Conservation (phyloP, 352 stramenopile genomes). For the Phytophthora crassamura region DNA sequence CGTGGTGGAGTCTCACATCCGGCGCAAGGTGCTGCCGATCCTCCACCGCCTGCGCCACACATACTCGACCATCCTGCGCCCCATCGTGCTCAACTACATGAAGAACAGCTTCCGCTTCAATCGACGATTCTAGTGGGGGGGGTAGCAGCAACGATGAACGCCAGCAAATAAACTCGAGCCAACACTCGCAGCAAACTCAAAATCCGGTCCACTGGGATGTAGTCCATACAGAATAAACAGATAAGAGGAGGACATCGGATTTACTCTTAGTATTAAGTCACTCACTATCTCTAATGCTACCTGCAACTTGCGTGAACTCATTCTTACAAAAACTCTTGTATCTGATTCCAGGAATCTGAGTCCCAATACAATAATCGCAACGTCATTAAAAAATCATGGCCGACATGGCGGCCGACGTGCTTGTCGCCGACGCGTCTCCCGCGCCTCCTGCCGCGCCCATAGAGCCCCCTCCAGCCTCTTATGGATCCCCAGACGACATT, state of each 20-base stretch:
- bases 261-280: constrained; percentile 10
- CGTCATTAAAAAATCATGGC: neutral
- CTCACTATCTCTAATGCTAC: neutral
- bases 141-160: neutral
- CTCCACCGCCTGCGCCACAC: constrained; percentile 77
- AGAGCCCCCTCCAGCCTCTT: neutral
- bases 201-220: constrained; percentile 19
- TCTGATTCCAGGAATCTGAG: no score
- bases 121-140: constrained; percentile 39
- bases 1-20: constrained; percentile 85
- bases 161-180: constrained; percentile 16
- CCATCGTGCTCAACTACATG: constrained; percentile 82
- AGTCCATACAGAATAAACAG: constrained; percentile 21
- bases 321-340: no score
- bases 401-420: neutral
- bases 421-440: constrained; percentile 4
- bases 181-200: constrained; percentile 11
- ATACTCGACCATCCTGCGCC: constrained; percentile 80
- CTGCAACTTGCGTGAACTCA: no score
- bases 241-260: constrained; percentile 12
- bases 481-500: neutral
- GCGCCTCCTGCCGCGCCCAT: neutral
- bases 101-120: constrained; percentile 69
- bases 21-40: constrained; percentile 85
- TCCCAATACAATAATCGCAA: no score